phyloP scores from a whole-genome alignment of 805 yeast species.

The Brettanomyces naardenensis region DNA sequence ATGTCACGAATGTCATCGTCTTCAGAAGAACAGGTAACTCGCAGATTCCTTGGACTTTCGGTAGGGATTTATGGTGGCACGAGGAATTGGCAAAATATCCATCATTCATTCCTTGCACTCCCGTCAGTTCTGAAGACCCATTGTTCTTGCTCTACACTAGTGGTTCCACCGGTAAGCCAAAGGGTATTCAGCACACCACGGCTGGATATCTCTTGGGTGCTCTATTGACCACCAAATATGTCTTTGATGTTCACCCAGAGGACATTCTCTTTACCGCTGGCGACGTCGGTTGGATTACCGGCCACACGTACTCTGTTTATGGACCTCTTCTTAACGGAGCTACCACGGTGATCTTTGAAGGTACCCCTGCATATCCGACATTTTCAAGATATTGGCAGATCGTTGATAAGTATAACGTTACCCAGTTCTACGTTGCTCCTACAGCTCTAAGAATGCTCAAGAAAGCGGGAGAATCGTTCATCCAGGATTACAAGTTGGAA shows the following conservation, averaged over 20 bases:
- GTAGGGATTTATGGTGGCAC: slow-evolving; percentile 74
- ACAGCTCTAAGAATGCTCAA: slow-evolving; percentile 73
- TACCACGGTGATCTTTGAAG: slow-evolving; percentile 75
- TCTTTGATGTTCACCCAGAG: slow-evolving; percentile 66
- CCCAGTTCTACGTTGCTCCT: slow-evolving; percentile 80
- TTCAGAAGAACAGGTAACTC: slow-evolving; percentile 64
- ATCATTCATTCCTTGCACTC: slow-evolving; percentile 61
- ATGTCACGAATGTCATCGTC: slow-evolving; percentile 62
- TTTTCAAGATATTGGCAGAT: slow-evolving; percentile 77
- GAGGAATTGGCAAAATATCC: slow-evolving; percentile 59
- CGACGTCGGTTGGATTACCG: slow-evolving; percentile 89
- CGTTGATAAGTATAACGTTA: slow-evolving; percentile 60
- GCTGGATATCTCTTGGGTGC: slow-evolving; percentile 77
- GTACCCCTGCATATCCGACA: slow-evolving; percentile 82
- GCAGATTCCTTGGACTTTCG: slow-evolving; percentile 38
- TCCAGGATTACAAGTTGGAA: slow-evolving; percentile 52
- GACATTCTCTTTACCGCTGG: slow-evolving; percentile 81
- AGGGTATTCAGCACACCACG: slow-evolving; percentile 77
- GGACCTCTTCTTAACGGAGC: slow-evolving; percentile 76
- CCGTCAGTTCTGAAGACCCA: slow-evolving; percentile 73
- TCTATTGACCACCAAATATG: slow-evolving; percentile 62
- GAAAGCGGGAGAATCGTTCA: slow-evolving; percentile 61
- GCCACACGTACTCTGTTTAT: slow-evolving; percentile 76
- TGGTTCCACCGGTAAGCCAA: slow-evolving; percentile 88
- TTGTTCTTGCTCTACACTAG: slow-evolving; percentile 75